Conservation (phyloP, 2,329 filamentous ascomycete genomes). For the Pezicula radicicola region DNA sequence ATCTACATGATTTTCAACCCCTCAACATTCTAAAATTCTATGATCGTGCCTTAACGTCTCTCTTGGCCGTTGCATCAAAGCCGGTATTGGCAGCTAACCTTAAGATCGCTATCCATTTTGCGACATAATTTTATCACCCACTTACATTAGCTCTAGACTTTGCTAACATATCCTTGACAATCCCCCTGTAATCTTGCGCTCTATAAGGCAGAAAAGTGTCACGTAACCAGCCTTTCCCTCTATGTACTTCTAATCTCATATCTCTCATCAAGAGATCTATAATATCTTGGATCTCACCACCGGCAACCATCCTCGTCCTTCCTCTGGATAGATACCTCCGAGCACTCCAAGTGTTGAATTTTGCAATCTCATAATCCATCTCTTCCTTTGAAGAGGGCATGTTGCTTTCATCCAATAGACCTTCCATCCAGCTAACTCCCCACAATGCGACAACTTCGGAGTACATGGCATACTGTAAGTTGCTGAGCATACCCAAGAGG, state of each 20-base stretch:
- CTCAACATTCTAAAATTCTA: no score
- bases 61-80: no score
- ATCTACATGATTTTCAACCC: no score
- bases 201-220: conserved; percentile 1
- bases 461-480: conserved; percentile 7
- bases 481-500: conserved; percentile 9
- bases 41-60: no score
- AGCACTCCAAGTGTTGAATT: conserved; percentile 9
- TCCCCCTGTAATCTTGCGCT: conserved; percentile 8
- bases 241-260: conserved; percentile 4
- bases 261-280: conserved; percentile 8
- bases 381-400: conserved; percentile 5
- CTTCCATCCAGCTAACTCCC: conserved; percentile 11
- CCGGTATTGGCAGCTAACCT: no score
- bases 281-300: conserved; percentile 8
- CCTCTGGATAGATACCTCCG: conserved; percentile 7
- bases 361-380: conserved; percentile 11
- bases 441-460: conserved; percentile 10
- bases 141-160: not conserved
- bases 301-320: conserved; percentile 4
- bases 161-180: conserved; percentile 5
- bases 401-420: not conserved
- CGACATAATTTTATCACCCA: not conserved
- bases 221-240: conserved; percentile 1
- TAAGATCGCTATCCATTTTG: no score